Percentiles rank a stretch among this genome's conserved stretches.
Conservation (phyloP, 225 moss, liverwort and hornwort genomes). For the Lunularia cruciata region DNA sequence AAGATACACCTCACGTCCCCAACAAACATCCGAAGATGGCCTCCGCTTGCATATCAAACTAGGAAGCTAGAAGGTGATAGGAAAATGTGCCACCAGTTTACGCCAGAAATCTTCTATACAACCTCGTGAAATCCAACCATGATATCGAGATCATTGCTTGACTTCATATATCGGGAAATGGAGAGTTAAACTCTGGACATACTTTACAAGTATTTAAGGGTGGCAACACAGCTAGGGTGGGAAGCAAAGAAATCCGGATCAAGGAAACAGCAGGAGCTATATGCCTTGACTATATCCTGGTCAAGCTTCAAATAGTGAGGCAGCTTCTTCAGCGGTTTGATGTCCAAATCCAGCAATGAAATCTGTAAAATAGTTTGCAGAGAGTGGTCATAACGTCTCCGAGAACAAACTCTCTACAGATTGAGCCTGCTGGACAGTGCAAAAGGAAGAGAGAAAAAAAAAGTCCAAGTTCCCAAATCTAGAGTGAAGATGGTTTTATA, state of each 20-base stretch:
- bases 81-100: background rate
- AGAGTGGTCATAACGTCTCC: background rate
- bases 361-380: conserved; percentile 16
- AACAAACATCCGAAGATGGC: background rate
- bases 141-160: background rate
- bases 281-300: conserved; percentile 28
- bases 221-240: background rate
- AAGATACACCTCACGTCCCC: background rate
- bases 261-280: conserved; percentile 6
- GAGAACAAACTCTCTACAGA: no score
- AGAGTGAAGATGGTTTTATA: background rate
- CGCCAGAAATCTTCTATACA: background rate
- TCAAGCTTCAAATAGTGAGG: conserved; percentile 32
- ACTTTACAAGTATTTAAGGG: background rate
- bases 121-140: background rate
- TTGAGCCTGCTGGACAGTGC: background rate
- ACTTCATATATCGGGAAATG: background rate
- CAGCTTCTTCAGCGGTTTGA: conserved; percentile 37
- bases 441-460: background rate
- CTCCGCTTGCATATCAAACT: background rate
- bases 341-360: conserved; percentile 39
- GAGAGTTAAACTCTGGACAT: background rate
- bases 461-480: background rate
- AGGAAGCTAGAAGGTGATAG: background rate
- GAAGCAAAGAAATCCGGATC: background rate